These are phyloP conservation scores for Plantago ovata DNA, from an alignment of 257 asterid genomes.

Conservation along the genomic window DNA sequence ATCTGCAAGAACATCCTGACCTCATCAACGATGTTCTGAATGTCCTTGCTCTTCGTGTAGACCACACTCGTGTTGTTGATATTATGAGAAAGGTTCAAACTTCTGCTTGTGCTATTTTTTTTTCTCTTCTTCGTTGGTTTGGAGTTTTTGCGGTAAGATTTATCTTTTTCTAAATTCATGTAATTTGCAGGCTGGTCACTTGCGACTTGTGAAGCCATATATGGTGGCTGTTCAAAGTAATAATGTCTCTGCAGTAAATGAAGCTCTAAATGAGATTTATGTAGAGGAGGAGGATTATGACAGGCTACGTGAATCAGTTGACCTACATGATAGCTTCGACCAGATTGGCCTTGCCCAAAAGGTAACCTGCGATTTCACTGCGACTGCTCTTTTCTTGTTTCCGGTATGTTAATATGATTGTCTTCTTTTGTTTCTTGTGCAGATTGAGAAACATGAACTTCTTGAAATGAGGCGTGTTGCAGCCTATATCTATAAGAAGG, in stretches of 20 bases:
- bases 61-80: constrained; percentile 93
- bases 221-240: constrained; percentile 97
- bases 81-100: constrained; percentile 76
- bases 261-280: constrained; percentile 86
- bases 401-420: not conserved
- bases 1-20: constrained; percentile 96
- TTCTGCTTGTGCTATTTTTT: constrained; percentile 7
- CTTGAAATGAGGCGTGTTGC: constrained; percentile 99
- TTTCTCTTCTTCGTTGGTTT: constrained; percentile 3
- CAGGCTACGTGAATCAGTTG: constrained; percentile 83
- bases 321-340: constrained; percentile 80
- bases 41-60: constrained; percentile 93
- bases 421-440: constrained; percentile 22
- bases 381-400: not conserved
- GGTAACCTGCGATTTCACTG: constrained; percentile 33
- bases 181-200: constrained; percentile 71
- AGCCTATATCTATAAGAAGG: constrained; percentile 91
- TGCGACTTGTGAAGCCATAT: constrained; percentile 87
- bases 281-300: constrained; percentile 96
- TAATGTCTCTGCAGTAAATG: constrained; percentile 89
- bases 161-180: constrained; percentile 16
- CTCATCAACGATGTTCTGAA: constrained; percentile 83
- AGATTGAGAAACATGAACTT: constrained; percentile 96
- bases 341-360: constrained; percentile 94
- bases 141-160: constrained; percentile 1